A percentile compares a stretch with the other conserved stretches of the same genome.
phyloP scores from a whole-genome alignment of 2,329 filamentous ascomycete species.

The Tolypocladium endophyticum region DNA sequence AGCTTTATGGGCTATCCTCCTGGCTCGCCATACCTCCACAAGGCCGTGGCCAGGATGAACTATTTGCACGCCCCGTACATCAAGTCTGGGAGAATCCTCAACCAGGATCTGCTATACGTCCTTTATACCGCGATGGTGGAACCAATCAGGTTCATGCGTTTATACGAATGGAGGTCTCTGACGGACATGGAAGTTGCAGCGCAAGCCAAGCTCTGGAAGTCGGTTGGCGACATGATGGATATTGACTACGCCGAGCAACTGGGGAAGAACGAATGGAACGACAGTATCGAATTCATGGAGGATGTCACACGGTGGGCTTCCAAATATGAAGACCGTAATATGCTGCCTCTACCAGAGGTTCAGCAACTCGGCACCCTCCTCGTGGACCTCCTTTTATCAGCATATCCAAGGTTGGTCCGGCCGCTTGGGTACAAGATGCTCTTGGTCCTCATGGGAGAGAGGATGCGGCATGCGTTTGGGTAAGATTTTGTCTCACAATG shows the following conservation, averaged over 20 bases:
- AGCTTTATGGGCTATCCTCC: constrained; percentile 21
- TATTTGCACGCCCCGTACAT: constrained; percentile 26
- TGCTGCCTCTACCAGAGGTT: constrained; percentile 43
- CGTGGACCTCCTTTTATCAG: constrained; percentile 47
- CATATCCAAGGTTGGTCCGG: constrained; percentile 34
- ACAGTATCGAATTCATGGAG: constrained; percentile 41
- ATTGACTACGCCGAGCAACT: constrained; percentile 40
- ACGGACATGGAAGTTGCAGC: constrained; percentile 60
- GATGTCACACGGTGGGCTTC: constrained; percentile 37
- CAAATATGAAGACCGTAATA: constrained; percentile 46
- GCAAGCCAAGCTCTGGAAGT: constrained; percentile 60
- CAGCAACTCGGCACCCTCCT: constrained; percentile 46
- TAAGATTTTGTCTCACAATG: constrained; percentile 21
- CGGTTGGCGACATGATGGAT: constrained; percentile 58
- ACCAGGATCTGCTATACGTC: constrained; percentile 28
- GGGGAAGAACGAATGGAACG: constrained; percentile 26
- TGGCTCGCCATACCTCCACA: constrained; percentile 17
- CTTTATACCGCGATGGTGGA: constrained; percentile 53
- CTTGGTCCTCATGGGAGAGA: constrained; percentile 51
- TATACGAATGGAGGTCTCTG: constrained; percentile 60
- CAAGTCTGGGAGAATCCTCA: constrained; percentile 23
- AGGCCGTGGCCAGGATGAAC: constrained; percentile 28
- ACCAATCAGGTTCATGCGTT: constrained; percentile 50
- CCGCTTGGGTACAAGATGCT: constrained; percentile 39
- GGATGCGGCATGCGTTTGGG: constrained; percentile 55